Evolutionary conservation across 2,329 filamentous ascomycete genomes (phyloP).

Genomic region (Botrytis paeoniae): DNA sequence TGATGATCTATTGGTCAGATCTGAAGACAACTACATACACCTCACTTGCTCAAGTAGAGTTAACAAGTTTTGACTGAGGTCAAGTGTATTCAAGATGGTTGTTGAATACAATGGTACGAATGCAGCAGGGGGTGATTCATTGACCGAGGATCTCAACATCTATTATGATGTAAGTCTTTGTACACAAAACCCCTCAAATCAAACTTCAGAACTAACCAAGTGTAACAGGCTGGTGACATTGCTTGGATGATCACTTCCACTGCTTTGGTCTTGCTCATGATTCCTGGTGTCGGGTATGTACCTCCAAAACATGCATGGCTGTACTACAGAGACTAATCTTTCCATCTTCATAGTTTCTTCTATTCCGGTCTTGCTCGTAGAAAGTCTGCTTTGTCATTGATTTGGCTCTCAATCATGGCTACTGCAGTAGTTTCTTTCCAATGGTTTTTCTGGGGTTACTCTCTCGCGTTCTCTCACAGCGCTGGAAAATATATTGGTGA

Average conservation of each 20-base stretch:
- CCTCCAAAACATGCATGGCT: constrained; percentile 14
- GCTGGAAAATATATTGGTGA: constrained; percentile 66
- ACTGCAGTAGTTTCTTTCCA: constrained; percentile 81
- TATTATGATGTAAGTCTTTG: constrained; percentile 66
- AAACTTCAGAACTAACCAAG: constrained; percentile 46
- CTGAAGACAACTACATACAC: neutral
- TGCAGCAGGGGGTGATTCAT: constrained; percentile 58
- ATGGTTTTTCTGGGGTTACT: constrained; percentile 63
- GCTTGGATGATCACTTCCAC: constrained; percentile 80
- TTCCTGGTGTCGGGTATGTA: constrained; percentile 75
- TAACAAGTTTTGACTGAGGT: neutral
- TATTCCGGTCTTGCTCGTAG: constrained; percentile 86
- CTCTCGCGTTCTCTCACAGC: constrained; percentile 54
- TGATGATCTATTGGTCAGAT: neutral
- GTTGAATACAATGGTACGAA: constrained; percentile 53
- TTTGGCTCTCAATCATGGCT: constrained; percentile 89
- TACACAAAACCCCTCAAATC: neutral
- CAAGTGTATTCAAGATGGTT: constrained; percentile 21
- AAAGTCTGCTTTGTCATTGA: constrained; percentile 84
- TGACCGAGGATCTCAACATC: constrained; percentile 70
- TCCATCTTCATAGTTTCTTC: constrained; percentile 59
- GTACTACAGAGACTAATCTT: constrained; percentile 28
- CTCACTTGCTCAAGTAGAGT: neutral
- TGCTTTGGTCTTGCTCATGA: constrained; percentile 85
- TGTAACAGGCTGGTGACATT: constrained; percentile 72